phyloP scores from a whole-genome alignment of 2,329 filamentous ascomycete species.

The Cladophialophora psammophila region DNA sequence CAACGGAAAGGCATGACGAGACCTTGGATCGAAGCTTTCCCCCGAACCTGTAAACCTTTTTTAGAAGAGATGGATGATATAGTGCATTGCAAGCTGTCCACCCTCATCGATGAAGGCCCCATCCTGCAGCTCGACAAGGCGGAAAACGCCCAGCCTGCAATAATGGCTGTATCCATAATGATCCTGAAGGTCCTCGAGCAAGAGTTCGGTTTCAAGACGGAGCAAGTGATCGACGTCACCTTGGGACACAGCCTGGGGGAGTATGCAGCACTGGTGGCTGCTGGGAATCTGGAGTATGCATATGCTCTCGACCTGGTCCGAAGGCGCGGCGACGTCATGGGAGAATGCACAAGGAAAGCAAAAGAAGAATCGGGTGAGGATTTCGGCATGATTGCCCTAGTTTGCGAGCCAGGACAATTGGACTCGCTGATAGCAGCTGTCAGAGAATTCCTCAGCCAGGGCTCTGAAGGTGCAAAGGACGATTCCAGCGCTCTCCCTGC shows the following conservation, averaged over 20 bases:
- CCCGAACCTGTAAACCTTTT: constrained; percentile 74
- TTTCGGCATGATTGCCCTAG: constrained; percentile 92
- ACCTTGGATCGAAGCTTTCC: constrained; percentile 87
- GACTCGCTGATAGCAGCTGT: constrained; percentile 73
- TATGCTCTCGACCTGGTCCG: constrained; percentile 81
- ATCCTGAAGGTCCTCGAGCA: constrained; percentile 86
- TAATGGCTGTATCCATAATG: constrained; percentile 92
- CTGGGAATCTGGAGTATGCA: constrained; percentile 77
- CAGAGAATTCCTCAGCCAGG: constrained; percentile 77
- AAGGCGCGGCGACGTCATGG: constrained; percentile 82
- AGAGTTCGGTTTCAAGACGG: constrained; percentile 79
- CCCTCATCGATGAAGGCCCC: constrained; percentile 80
- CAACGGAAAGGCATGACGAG: constrained; percentile 87
- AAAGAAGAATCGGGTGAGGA: constrained; percentile 74
- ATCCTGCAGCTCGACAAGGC: constrained; percentile 79
- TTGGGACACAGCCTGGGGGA: constrained; percentile 92
- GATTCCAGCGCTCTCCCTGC: constrained; percentile 73
- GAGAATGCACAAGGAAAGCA: constrained; percentile 73
- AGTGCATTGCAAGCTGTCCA: constrained; percentile 76
- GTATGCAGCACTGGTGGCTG: constrained; percentile 87
- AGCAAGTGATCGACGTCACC: constrained; percentile 77
- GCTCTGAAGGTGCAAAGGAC: constrained; percentile 68
- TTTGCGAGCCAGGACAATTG: constrained; percentile 84
- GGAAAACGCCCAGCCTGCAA: constrained; percentile 89
- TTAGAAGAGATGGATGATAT: constrained; percentile 84